phyloP scores from a whole-genome alignment of 495 filamentous ascomycete genomes.

The Cercophora sp. region DNA sequence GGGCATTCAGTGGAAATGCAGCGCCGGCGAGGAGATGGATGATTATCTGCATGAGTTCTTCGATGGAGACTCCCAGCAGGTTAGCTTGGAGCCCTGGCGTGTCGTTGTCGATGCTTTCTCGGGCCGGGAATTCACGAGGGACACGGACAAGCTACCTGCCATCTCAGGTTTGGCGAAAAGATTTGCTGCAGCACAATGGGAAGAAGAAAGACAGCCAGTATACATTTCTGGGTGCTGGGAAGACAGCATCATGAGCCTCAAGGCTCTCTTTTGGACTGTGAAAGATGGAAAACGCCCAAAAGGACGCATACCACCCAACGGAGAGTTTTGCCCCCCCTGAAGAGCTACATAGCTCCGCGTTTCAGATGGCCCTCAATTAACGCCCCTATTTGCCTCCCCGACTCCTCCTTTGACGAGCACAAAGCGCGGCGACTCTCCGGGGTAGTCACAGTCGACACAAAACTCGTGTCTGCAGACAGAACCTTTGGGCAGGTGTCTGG shows the following conservation, averaged over 20 bases:
- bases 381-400: neutral
- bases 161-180: neutral
- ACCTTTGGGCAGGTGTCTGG: neutral
- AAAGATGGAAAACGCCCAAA: neutral
- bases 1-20: conserved; percentile 4
- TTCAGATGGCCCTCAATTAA: neutral
- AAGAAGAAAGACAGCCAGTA: neutral
- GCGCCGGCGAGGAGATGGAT: neutral
- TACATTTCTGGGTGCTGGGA: conserved; percentile 2
- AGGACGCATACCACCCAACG: no score
- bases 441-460: neutral
- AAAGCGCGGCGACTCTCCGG: neutral
- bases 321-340: neutral
- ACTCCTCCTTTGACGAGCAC: neutral
- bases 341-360: neutral
- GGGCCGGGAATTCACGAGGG: neutral
- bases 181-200: neutral
- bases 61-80: neutral
- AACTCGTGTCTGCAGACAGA: neutral
- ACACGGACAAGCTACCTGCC: neutral
- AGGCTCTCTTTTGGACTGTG: neutral
- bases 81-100: neutral
- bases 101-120: neutral
- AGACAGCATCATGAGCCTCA: neutral
- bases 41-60: neutral